Conservation (phyloP, 345 rosid genomes). For the Eucalyptus marginata region DNA sequence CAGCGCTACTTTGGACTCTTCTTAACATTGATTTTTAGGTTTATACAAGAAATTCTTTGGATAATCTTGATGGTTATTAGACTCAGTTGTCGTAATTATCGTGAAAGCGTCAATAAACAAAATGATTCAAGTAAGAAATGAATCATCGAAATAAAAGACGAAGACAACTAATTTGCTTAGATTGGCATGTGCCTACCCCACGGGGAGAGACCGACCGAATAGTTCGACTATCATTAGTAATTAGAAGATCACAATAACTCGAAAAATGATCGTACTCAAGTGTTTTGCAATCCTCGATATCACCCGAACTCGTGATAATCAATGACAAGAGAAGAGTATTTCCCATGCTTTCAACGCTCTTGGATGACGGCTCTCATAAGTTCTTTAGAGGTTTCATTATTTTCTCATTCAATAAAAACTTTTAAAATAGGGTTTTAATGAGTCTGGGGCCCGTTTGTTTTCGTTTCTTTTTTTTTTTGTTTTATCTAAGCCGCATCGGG, state of each 20-base stretch:
- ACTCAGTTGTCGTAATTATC: neutral
- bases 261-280: fast-evolving
- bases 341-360: neutral
- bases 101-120: neutral
- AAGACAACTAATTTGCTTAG: neutral
- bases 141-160: neutral
- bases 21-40: neutral
- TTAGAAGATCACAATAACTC: neutral
- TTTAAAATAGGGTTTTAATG: neutral
- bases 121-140: neutral
- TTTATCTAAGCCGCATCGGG: neutral
- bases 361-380: neutral
- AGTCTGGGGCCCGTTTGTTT: no score
- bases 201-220: neutral
- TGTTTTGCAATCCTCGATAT: neutral
- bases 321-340: neutral
- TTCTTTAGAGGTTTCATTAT: neutral
- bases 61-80: neutral
- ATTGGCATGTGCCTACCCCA: neutral
- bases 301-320: fast-evolving
- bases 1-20: neutral
- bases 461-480: no score
- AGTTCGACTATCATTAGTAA: neutral
- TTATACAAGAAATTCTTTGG: neutral
- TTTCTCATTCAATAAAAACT: neutral